Conservation (phyloP, 208 protist species). For the Crithidia mellificae region DNA sequence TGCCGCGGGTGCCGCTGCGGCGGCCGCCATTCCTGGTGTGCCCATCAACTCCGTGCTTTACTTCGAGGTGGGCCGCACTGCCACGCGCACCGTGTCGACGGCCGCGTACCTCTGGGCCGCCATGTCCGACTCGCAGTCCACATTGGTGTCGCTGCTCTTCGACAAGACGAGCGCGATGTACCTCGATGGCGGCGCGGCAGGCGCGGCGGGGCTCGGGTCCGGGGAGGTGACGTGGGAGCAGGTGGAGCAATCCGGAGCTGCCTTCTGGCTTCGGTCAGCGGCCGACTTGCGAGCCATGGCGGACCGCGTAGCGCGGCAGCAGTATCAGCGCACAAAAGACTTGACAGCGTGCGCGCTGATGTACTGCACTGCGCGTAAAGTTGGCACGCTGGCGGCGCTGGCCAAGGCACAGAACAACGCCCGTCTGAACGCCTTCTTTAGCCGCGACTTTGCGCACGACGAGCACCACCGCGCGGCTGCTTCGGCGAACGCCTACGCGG, state of each 20-base stretch:
- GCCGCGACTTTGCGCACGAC: slow-evolving; percentile 77
- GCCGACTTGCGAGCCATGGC: slow-evolving; percentile 60
- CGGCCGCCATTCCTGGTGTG: slow-evolving; percentile 16
- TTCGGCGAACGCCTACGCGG: slow-evolving; percentile 90
- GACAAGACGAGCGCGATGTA: slow-evolving; percentile 24
- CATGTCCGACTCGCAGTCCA: slow-evolving; percentile 69
- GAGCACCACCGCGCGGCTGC: slow-evolving; percentile 72
- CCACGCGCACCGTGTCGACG: slow-evolving; percentile 43
- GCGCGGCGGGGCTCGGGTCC: background rate
- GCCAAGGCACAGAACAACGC: slow-evolving; percentile 87
- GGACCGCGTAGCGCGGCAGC: slow-evolving; percentile 73
- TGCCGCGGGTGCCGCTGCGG: slow-evolving; percentile 3
- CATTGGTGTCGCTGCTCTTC: slow-evolving; percentile 49
- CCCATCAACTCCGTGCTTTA: slow-evolving; percentile 40
- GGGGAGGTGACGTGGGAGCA: slow-evolving; percentile 54
- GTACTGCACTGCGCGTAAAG: slow-evolving; percentile 86
- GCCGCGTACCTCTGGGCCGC: slow-evolving; percentile 59
- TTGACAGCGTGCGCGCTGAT: slow-evolving; percentile 84
- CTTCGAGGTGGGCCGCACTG: slow-evolving; percentile 51
- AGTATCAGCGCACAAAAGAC: slow-evolving; percentile 78
- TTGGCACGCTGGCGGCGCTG: slow-evolving; percentile 84
- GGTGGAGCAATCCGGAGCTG: slow-evolving; percentile 58
- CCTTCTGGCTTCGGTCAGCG: slow-evolving; percentile 73
- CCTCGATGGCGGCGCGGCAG: slow-evolving; percentile 17
- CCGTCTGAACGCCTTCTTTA: slow-evolving; percentile 89